Base-by-base conservation (phyloP, 768 basidiomycete species). In the Chlorophyllum brunneum region DNA sequence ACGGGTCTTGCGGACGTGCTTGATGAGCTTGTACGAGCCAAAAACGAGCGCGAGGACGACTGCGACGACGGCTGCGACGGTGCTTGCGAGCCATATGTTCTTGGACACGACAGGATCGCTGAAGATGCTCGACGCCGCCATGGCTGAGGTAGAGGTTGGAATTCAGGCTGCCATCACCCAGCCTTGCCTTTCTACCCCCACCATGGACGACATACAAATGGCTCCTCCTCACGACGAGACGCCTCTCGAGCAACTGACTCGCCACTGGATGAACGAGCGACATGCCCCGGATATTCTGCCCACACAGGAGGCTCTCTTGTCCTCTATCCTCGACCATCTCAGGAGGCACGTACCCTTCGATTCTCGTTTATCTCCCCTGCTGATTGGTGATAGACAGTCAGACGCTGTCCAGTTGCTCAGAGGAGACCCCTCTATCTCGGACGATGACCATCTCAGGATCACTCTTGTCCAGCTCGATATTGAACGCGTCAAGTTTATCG, bases 391-490 rank as follows among this genome's bases (percentile, higher is more conserved):
- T 58, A 60, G 54, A 59, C 56, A 95, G 92, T 84, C 86, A 54
- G 84, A 88, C 57, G 82, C 81, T 51, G 91, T 90, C 30, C 91
- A 81, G 63, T 71, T 79, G 42, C 69, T 97, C 26, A 79, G 89
- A 3, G 81, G 82, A 22, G 92, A 95, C 65, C 88, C 91, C 0
- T 79, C 82, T 31, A 86, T 90, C 2, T 91, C 87, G 1, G 92
- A 95, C 61, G 92, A 95, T 56, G 94, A 98, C 57, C 93, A 98
- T 61, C 88, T 94, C 55, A 77, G 92, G 58, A 89, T 95, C 29
- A 86, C 92, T 76, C 85, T 98, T 48, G 94, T 91, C 0, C 92
- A 95, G 69, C 95, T 92, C 0, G 94, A 98, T 68, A 82, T 95
- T 59, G 94, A 98, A 64, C 82, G 95, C 36, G 90, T 92, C 60